These are phyloP conservation scores for Ulota crispa DNA, from an alignment of 225 moss, liverwort and hornwort species.

Conservation along the genomic window DNA sequence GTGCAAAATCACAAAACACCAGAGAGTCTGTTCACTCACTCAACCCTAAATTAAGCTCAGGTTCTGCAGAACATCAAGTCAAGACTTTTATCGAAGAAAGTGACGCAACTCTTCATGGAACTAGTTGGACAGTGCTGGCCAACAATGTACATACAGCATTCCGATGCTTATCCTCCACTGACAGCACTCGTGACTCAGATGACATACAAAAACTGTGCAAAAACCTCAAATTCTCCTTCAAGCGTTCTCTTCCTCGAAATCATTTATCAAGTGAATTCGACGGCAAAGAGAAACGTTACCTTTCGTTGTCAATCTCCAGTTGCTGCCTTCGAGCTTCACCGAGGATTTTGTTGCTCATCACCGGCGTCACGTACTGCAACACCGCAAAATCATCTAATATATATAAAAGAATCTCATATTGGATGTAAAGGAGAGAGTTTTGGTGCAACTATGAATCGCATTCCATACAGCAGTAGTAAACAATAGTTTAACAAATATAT, in stretches of 20 bases:
- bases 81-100: too few species aligned
- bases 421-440: too few species aligned
- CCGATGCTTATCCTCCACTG: background rate
- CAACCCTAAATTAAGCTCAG: background rate
- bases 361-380: constrained; percentile 80
- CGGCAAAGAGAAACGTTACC: constrained; percentile 26
- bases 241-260: background rate
- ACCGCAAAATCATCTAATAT: background rate
- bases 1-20: background rate
- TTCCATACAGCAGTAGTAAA: too few species aligned
- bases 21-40: background rate
- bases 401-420: too few species aligned
- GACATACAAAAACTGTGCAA: background rate
- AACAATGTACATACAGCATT: background rate
- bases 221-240: background rate
- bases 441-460: too few species aligned
- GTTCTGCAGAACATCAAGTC: background rate
- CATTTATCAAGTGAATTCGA: background rate
- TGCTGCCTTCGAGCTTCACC: constrained; percentile 90
- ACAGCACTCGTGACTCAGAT: background rate
- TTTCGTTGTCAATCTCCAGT: constrained; percentile 83
- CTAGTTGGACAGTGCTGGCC: background rate
- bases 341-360: constrained; percentile 79
- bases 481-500: too few species aligned
- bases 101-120: background rate